Percentiles rank a stretch among this genome's conserved stretches.
phyloP scores from a whole-genome alignment of 257 asterid genomes.

The Jaltomata sinuosa region DNA sequence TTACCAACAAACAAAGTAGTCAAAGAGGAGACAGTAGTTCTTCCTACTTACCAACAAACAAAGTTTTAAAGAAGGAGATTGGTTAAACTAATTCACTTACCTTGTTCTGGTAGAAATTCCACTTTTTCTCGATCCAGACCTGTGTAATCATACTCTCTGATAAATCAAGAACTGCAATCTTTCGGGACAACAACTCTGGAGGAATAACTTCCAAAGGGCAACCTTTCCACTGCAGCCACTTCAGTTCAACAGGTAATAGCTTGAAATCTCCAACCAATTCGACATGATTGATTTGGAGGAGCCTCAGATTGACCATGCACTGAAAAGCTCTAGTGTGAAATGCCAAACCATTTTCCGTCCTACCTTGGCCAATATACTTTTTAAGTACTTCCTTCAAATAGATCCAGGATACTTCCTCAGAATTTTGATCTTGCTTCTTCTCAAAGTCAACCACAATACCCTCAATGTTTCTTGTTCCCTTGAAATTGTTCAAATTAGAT shows the following conservation, averaged over 20 bases:
- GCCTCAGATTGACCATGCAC: constrained; percentile 16
- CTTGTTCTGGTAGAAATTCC: neutral
- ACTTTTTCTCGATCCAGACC: neutral
- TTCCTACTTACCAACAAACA: neutral
- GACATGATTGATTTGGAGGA: constrained; percentile 14
- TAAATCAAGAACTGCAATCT: constrained; percentile 24
- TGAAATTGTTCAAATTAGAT: neutral
- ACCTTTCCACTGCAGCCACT: constrained; percentile 25
- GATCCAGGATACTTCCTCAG: neutral
- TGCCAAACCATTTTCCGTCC: neutral
- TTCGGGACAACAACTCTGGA: neutral
- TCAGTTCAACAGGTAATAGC: constrained; percentile 10
- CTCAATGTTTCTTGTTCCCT: constrained; percentile 24
- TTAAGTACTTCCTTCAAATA: constrained; percentile 9
- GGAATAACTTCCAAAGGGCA: constrained; percentile 1
- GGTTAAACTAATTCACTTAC: neutral
- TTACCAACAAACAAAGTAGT: neutral
- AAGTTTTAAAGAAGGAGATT: neutral
- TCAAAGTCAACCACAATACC: constrained; percentile 21
- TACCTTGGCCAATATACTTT: neutral
- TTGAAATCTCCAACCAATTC: constrained; percentile 13
- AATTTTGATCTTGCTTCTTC: neutral
- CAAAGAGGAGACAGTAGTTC: too few species aligned
- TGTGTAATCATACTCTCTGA: constrained; percentile 13
- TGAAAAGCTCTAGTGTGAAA: constrained; percentile 10